Conservation (phyloP, 2,329 filamentous ascomycete species). For the Xylaria sp. region DNA sequence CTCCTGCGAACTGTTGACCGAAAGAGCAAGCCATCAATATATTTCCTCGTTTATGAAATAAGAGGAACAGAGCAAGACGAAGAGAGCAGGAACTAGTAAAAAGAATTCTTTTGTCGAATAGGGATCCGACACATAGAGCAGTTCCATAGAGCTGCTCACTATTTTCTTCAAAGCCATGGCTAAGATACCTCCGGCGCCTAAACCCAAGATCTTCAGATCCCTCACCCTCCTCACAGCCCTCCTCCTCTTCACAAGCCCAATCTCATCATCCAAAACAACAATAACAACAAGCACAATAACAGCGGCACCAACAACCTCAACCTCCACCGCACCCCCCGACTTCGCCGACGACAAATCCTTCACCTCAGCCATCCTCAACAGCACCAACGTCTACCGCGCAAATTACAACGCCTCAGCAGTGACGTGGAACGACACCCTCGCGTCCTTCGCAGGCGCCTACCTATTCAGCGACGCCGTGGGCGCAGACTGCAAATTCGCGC, state of each 20-base stretch:
- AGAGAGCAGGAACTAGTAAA: neutral
- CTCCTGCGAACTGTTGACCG: neutral
- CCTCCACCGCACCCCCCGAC: conserved; percentile 41
- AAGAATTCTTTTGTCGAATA: neutral
- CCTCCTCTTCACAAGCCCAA: conserved; percentile 21
- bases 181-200: neutral
- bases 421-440: conserved; percentile 72
- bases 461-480: conserved; percentile 51
- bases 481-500: conserved; percentile 45
- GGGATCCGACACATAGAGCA: neutral
- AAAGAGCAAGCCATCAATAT: neutral
- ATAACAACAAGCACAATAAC: conserved; percentile 44
- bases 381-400: conserved; percentile 73
- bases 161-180: neutral
- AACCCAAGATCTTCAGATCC: neutral
- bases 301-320: conserved; percentile 41
- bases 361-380: conserved; percentile 68
- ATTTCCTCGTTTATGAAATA: too few species aligned
- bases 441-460: conserved; percentile 64
- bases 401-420: conserved; percentile 70
- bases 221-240: conserved; percentile 21
- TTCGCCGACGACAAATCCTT: conserved; percentile 54
- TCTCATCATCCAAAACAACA: conserved; percentile 20
- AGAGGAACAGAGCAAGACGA: too few species aligned
- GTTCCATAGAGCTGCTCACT: neutral